Percentiles rank a stretch among this genome's conserved stretches.
Evolutionary conservation across 2,329 filamentous ascomycete species (phyloP).

Genomic region (Aspergillus tamarii): DNA sequence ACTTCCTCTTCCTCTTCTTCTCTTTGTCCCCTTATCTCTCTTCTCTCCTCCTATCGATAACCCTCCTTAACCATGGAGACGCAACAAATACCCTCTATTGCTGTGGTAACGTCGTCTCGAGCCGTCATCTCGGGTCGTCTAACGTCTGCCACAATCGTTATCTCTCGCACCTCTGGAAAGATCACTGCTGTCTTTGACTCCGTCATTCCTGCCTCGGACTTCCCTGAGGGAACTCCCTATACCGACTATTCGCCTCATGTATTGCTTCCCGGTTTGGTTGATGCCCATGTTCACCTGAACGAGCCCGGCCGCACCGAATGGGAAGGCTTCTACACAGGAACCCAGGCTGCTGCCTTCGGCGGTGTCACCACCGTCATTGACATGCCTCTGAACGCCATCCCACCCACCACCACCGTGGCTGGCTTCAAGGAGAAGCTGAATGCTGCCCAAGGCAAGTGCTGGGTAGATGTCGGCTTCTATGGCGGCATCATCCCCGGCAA

Average conservation of each 20-base stretch:
- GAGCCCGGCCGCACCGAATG: conserved; percentile 96
- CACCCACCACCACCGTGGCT: conserved; percentile 85
- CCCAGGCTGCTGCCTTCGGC: conserved; percentile 88
- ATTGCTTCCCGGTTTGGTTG: conserved; percentile 86
- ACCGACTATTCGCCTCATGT: conserved; percentile 82
- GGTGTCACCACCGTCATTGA: conserved; percentile 96
- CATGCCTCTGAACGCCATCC: conserved; percentile 97
- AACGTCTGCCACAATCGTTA: conserved; percentile 78
- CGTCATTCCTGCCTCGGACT: conserved; percentile 73
- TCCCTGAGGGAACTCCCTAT: conserved; percentile 74
- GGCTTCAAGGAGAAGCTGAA: conserved; percentile 83
- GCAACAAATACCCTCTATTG: conserved; percentile 54
- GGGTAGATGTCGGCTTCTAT: conserved; percentile 99
- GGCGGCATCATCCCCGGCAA: conserved; percentile 94
- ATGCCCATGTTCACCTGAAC: conserved; percentile 96
- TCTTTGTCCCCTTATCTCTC: conserved; percentile 18
- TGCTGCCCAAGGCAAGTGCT: conserved; percentile 85
- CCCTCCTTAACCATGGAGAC: conserved; percentile 23
- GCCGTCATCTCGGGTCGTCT: conserved; percentile 77
- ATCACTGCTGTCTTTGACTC: conserved; percentile 75
- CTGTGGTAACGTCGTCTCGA: conserved; percentile 80
- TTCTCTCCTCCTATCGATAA: conserved; percentile 16
- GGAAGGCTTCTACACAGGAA: conserved; percentile 97
- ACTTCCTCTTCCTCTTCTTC: conserved; percentile 4
- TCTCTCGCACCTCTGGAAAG: conserved; percentile 80